phyloP scores from a whole-genome alignment of 2,329 filamentous ascomycete species.

The Pseudogymnoascus sp. region DNA sequence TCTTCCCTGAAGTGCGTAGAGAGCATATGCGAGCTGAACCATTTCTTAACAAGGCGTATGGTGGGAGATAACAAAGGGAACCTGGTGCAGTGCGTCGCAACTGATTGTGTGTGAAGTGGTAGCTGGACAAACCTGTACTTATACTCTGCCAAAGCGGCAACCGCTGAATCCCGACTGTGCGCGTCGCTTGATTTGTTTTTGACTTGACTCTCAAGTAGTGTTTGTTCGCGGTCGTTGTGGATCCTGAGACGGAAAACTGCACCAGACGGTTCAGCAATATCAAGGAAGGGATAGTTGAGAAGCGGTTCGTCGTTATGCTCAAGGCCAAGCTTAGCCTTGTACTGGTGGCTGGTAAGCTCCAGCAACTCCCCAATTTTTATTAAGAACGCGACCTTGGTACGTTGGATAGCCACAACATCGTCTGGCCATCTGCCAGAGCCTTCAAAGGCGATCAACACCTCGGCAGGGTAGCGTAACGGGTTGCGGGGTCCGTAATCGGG shows the following conservation, averaged over 20 bases:
- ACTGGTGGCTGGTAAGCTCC: slow-evolving; percentile 49
- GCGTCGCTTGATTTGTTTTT: slow-evolving; percentile 65
- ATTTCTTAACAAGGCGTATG: slow-evolving; percentile 78
- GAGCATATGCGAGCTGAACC: slow-evolving; percentile 81
- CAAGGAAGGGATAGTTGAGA: slow-evolving; percentile 74
- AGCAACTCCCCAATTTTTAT: slow-evolving; percentile 60
- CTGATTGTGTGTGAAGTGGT: slow-evolving; percentile 73
- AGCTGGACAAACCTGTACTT: slow-evolving; percentile 64
- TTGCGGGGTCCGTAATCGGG: slow-evolving; percentile 39
- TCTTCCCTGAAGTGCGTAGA: slow-evolving; percentile 68
- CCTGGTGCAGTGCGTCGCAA: slow-evolving; percentile 73
- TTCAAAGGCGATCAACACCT: slow-evolving; percentile 85
- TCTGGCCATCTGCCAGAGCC: slow-evolving; percentile 91
- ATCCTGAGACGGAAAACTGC: slow-evolving; percentile 78
- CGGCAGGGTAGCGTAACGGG: slow-evolving; percentile 50
- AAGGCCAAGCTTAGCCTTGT: slow-evolving; percentile 66
- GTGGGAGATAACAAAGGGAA: slow-evolving; percentile 73
- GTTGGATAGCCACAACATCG: slow-evolving; percentile 81
- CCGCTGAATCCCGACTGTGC: slow-evolving; percentile 59
- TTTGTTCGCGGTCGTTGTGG: slow-evolving; percentile 80
- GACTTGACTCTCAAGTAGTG: slow-evolving; percentile 68
- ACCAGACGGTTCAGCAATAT: slow-evolving; percentile 66
- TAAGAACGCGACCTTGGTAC: slow-evolving; percentile 85
- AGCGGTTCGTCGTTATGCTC: slow-evolving; percentile 65
- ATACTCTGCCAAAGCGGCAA: slow-evolving; percentile 61